Base-by-base conservation (phyloP, 768 basidiomycete genomes). In the Tricholoma sp. region DNA sequence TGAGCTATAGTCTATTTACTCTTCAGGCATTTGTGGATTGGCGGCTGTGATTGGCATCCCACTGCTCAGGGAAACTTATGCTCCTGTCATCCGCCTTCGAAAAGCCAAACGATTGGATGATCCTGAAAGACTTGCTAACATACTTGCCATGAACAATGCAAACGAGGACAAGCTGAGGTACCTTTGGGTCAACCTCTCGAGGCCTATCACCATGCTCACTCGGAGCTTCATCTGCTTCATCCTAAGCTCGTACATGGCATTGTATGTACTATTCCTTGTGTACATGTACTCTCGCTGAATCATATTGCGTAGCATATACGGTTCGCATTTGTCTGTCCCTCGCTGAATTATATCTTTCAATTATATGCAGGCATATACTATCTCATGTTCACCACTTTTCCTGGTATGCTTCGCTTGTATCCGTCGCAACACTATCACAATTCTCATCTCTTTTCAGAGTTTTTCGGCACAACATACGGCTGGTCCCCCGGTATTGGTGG, bases 11-110 rank as follows among this genome's bases (percentile, higher is more conserved):
- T 3, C 37, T 31, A 11, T 6, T 20, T 24, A 24, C 54, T 37
- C 28, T 28, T 48, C 39, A 76, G 79, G 62, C 42, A 44, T 81
- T 13, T 78, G 74, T 54, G 80, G 70, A 24, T 29, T 78, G 20
- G 71, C 76, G 5, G 65, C 80, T 5, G 37, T 73, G 0, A 50
- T 85, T 2, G 86, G 80, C 9, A 76, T 89, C 18, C 82, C 86
- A 11, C 65, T 88, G 34, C 70, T 89, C 15, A 74, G 73, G 32
- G 91, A 92, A 68, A 90, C 91, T 0, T 93, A 91, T 64, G 84
- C 78, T 0, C 91, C 91, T 1, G 73, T 89, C 34, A 78, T 91
- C 37, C 82, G 84, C 11, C 62, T 76, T 28, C 76, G 79, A 29
- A 71, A 70, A 17, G 76, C 75, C 4, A 66, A 66, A 50, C 63